phyloP scores from a whole-genome alignment of 163 green algal species.

The Scenedesmus sp. region DNA sequence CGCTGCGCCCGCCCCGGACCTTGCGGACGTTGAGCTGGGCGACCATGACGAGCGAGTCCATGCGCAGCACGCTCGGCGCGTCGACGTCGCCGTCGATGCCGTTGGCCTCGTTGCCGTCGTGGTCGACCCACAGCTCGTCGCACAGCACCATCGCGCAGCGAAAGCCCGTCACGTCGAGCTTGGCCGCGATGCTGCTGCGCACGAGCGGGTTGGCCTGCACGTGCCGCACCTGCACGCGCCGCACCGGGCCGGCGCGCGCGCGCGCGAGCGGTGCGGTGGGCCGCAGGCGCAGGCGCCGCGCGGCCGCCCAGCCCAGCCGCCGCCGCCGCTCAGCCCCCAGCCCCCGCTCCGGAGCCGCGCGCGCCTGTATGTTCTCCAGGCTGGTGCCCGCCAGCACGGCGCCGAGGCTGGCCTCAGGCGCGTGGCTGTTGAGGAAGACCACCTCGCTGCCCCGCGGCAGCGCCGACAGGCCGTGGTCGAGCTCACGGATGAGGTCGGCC shows the following conservation, averaged over 20 bases:
- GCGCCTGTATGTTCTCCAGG: slow-evolving; percentile 40
- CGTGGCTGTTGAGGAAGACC: slow-evolving; percentile 50
- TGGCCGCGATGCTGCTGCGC: slow-evolving; percentile 31
- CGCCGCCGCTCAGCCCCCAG: too few species aligned
- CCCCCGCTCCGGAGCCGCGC: too few species aligned
- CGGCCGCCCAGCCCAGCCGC: background rate
- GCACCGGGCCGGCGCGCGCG: too few species aligned
- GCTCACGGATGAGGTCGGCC: slow-evolving; percentile 33
- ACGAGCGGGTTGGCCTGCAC: slow-evolving; percentile 47
- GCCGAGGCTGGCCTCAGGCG: slow-evolving; percentile 22
- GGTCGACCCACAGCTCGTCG: slow-evolving; percentile 49
- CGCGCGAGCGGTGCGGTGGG: too few species aligned
- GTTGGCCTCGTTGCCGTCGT: slow-evolving; percentile 43
- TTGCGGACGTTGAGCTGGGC: slow-evolving; percentile 68
- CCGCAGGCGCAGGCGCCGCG: background rate
- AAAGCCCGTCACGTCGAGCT: background rate
- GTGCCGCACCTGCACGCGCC: slow-evolving; percentile 39
- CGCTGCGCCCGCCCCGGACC: slow-evolving; percentile 44
- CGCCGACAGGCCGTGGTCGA: slow-evolving; percentile 34
- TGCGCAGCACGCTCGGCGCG: slow-evolving; percentile 48
- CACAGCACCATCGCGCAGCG: slow-evolving; percentile 24
- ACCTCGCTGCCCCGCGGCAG: slow-evolving; percentile 46
- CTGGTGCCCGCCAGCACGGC: slow-evolving; percentile 15
- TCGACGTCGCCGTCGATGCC: slow-evolving; percentile 43
- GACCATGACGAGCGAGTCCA: slow-evolving; percentile 54